Evolutionary conservation across 2,329 filamentous ascomycete species (phyloP).

Genomic region (Penicillium sp.): DNA sequence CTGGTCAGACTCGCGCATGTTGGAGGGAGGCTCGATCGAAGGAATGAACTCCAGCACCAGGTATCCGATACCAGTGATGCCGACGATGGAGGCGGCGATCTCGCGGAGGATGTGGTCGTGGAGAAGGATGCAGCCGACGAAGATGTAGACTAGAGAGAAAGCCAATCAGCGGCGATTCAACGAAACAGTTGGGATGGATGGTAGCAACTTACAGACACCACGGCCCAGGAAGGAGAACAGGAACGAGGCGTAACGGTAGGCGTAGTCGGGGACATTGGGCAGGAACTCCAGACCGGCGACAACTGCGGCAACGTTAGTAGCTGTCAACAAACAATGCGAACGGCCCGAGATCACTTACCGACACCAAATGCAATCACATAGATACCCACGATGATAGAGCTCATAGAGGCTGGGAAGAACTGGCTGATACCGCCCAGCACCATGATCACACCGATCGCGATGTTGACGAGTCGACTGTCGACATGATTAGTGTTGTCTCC

Average conservation of each 20-base stretch:
- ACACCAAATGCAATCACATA: slow-evolving; percentile 93
- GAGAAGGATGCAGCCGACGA: slow-evolving; percentile 85
- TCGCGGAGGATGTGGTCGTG: slow-evolving; percentile 68
- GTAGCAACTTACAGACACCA: slow-evolving; percentile 78
- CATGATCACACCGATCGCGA: slow-evolving; percentile 85
- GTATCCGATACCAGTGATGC: slow-evolving; percentile 78
- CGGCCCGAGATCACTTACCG: slow-evolving; percentile 55
- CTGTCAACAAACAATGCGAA: not conserved
- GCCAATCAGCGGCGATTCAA: slow-evolving; percentile 3
- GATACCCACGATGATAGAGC: slow-evolving; percentile 75
- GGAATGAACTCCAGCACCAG: slow-evolving; percentile 74
- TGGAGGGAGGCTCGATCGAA: slow-evolving; percentile 77
- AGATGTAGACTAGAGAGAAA: slow-evolving; percentile 80
- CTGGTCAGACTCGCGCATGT: slow-evolving; percentile 78
- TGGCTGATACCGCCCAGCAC: slow-evolving; percentile 73
- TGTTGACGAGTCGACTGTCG: slow-evolving; percentile 87
- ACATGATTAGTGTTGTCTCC: not conserved
- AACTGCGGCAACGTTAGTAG: slow-evolving; percentile 47
- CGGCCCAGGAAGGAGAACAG: slow-evolving; percentile 97
- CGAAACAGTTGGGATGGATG: not conserved
- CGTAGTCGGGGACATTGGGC: slow-evolving; percentile 80
- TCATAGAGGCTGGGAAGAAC: slow-evolving; percentile 51
- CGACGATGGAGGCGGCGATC: slow-evolving; percentile 78
- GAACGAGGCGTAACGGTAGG: slow-evolving; percentile 93
- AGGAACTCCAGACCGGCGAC: slow-evolving; percentile 82